Evolutionary conservation across 176 grass and related monocot species (phyloP), one percentile per base, ranked within the genome.

Genomic region (Tillandsia fasciculata): DNA sequence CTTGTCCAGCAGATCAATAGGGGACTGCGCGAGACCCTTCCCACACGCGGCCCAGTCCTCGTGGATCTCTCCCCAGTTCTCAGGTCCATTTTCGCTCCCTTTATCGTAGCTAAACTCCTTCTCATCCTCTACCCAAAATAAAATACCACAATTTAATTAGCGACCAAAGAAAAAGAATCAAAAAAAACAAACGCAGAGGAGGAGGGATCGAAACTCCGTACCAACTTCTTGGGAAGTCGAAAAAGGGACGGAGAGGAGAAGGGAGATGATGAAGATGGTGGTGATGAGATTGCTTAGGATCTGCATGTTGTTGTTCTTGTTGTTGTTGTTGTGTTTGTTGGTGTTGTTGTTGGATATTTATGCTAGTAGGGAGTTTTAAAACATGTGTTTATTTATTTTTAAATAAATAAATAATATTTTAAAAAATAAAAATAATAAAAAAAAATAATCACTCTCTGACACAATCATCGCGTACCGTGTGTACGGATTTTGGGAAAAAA

Each of bases 11-110:
- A 96, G 72, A 63, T 92, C 88, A 57, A 96, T 81, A 11, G 92
- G 92, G 1, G 92, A 96, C 72, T 96, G 92, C 72, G 74, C 28
- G 14, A 67, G 24, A 8, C 92, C 92, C 1, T 57, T 48, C 48
- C 88, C 77, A 68, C 92, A 96, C 0, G 14, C 51, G 0, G 78
- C 72, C 91, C 91, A 96, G 51, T 91, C 83, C 51, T 2, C 0
- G 74, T 88, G 90, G 52, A 96, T 71, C 6, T 53, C 8, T 0
- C 83, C 92, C 92, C 88, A 91, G 75, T 74, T 64, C 72, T 84
- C 66, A 9, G 92, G 92, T 5, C 92, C 85, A 5, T 73, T 70
- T 70, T 64, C 56, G 10, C 50, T 72, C 8, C 81, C 77, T 0
- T 0, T 23, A 3, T 17, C 0, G 50, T 96, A 96, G 84, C 72